Conservation (phyloP, 169 alveolate species). For the Babesia bovis region DNA sequence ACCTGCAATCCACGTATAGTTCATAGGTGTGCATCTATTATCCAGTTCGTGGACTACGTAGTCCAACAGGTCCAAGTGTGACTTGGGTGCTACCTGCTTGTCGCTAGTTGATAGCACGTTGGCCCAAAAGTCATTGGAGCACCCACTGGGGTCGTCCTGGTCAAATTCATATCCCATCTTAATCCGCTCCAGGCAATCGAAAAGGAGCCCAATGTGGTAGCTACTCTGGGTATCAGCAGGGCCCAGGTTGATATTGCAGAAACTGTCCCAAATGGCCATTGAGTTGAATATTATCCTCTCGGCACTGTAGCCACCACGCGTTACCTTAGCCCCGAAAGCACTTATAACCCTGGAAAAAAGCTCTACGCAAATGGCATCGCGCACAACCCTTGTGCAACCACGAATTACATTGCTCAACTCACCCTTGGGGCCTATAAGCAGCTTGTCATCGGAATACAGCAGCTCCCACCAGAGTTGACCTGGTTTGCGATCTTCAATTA, state of each 20-base stretch:
- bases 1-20: constrained; percentile 52
- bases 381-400: constrained; percentile 4
- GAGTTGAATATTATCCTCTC: constrained; percentile 46
- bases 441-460: constrained; percentile 36
- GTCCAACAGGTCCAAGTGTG: neutral
- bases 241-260: constrained; percentile 10
- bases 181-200: constrained; percentile 17
- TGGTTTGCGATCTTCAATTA: neutral
- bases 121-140: constrained; percentile 19
- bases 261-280: constrained; percentile 59
- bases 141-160: neutral
- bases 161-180: constrained; percentile 15
- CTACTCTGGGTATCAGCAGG: constrained; percentile 3
- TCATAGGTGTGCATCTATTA: neutral
- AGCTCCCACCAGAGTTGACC: constrained; percentile 45
- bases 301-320: neutral
- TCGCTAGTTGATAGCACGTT: neutral
- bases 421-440: constrained; percentile 49
- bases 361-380: constrained; percentile 41
- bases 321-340: constrained; percentile 5
- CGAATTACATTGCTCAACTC: constrained; percentile 6
- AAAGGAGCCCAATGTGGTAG: constrained; percentile 18
- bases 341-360: constrained; percentile 24
- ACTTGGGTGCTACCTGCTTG: neutral
- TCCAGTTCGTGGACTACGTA: constrained; percentile 9